A percentile compares a stretch with the other conserved stretches of the same genome.
Evolutionary conservation across 2,329 filamentous ascomycete species (phyloP).

Genomic region (Verticillium alfalfae): DNA sequence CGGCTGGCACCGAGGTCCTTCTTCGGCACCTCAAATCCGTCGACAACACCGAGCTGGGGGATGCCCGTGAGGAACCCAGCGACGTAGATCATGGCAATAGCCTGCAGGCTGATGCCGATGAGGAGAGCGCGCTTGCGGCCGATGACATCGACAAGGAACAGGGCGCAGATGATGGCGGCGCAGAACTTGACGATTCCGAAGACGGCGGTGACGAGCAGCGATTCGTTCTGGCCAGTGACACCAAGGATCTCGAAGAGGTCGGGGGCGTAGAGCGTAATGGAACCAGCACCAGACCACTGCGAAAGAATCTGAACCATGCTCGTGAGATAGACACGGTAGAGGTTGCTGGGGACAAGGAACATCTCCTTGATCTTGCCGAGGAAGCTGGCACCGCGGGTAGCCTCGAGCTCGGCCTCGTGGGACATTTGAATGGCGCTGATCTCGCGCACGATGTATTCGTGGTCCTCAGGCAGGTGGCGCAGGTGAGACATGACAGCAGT

Average conservation of each 20-base stretch:
- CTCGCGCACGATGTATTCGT: slow-evolving; percentile 58
- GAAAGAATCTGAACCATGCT: slow-evolving; percentile 64
- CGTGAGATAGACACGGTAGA: slow-evolving; percentile 67
- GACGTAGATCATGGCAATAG: slow-evolving; percentile 57
- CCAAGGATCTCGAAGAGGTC: slow-evolving; percentile 70
- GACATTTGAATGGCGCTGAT: slow-evolving; percentile 59
- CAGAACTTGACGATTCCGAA: slow-evolving; percentile 72
- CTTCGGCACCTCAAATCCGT: slow-evolving; percentile 39
- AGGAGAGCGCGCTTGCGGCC: slow-evolving; percentile 66
- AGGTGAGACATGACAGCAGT: slow-evolving; percentile 49
- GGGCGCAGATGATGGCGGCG: slow-evolving; percentile 61
- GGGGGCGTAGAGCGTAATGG: slow-evolving; percentile 71
- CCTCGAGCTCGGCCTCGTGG: slow-evolving; percentile 67
- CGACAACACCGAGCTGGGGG: slow-evolving; percentile 48
- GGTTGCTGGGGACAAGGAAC: slow-evolving; percentile 60
- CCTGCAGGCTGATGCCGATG: slow-evolving; percentile 54
- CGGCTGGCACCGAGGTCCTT: slow-evolving; percentile 52
- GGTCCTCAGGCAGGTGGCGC: slow-evolving; percentile 51
- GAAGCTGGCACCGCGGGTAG: slow-evolving; percentile 60
- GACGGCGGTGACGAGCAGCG: slow-evolving; percentile 67
- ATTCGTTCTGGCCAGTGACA: slow-evolving; percentile 61
- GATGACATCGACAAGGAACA: slow-evolving; percentile 75
- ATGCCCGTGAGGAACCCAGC: slow-evolving; percentile 58
- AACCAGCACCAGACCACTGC: slow-evolving; percentile 69
- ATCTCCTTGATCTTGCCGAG: slow-evolving; percentile 64